Evolutionary conservation across 495 filamentous ascomycete species (phyloP).

Genomic region (Aspergillus sparsus): DNA sequence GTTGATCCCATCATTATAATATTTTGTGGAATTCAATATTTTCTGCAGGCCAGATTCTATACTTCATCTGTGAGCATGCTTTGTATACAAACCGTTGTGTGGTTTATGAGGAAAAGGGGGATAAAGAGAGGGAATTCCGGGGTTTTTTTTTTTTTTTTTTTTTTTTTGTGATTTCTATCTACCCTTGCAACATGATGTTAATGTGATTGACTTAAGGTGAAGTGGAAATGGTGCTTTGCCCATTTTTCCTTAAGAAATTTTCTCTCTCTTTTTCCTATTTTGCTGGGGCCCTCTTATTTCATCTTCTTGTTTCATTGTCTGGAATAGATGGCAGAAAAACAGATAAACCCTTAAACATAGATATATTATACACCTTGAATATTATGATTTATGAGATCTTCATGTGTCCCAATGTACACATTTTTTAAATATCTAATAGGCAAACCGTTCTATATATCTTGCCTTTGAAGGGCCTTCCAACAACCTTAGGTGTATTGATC

Average conservation of each 20-base stretch:
- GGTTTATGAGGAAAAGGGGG: background rate
- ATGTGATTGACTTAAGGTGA: background rate
- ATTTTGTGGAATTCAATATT: conserved; percentile 15
- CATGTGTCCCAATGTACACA: background rate
- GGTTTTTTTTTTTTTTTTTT: background rate
- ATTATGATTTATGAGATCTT: background rate
- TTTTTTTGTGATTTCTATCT: background rate
- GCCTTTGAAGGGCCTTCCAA: too few species aligned
- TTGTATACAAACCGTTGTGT: conserved; percentile 9
- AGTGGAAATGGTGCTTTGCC: background rate
- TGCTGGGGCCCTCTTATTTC: background rate
- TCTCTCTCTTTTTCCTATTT: background rate
- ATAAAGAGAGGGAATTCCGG: too few species aligned
- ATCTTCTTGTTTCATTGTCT: conserved; percentile 2
- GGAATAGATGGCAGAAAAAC: conserved; percentile 13
- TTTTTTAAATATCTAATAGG: background rate
- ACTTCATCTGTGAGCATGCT: conserved; percentile 14
- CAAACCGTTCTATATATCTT: too few species aligned
- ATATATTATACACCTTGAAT: background rate
- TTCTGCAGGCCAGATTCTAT: conserved; percentile 14
- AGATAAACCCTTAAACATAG: conserved; percentile 4
- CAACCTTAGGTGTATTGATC: too few species aligned
- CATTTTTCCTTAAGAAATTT: background rate
- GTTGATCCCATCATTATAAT: conserved; percentile 13
- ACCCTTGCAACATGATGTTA: background rate